Conservation (phyloP, 2,329 filamentous ascomycete genomes). For the Beauveria caledonica region DNA sequence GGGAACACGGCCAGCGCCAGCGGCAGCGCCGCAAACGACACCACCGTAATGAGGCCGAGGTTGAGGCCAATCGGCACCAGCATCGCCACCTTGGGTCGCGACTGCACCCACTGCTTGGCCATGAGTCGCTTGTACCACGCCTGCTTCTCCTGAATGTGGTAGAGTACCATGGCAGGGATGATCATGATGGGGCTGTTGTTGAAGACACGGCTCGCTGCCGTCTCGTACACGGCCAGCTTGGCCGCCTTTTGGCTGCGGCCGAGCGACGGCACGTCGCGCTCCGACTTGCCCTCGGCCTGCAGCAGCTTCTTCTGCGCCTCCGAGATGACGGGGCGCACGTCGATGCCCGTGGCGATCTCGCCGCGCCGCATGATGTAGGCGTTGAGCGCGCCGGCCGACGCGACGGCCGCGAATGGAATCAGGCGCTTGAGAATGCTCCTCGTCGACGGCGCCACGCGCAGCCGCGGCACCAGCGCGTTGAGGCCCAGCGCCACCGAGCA, state of each 20-base stretch:
- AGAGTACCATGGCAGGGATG: conserved; percentile 76
- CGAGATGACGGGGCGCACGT: conserved; percentile 77
- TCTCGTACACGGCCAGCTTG: conserved; percentile 83
- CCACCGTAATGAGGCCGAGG: conserved; percentile 75
- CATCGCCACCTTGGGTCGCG: conserved; percentile 56
- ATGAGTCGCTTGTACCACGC: conserved; percentile 30
- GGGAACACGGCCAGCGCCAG: conserved; percentile 88
- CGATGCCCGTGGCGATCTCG: conserved; percentile 88
- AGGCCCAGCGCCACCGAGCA: conserved; percentile 90
- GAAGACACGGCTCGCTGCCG: conserved; percentile 80
- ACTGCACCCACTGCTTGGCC: conserved; percentile 70
- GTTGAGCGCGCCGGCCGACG: conserved; percentile 83
- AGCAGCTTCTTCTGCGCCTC: conserved; percentile 57
- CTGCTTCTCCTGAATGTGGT: conserved; percentile 60
- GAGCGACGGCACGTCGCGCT: conserved; percentile 59
- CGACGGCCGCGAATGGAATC: conserved; percentile 92
- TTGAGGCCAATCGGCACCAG: conserved; percentile 66
- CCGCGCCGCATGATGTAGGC: conserved; percentile 97
- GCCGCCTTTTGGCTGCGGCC: conserved; percentile 87
- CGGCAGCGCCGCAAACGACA: conserved; percentile 81
- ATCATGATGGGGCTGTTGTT: conserved; percentile 98
- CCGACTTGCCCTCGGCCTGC: conserved; percentile 48
- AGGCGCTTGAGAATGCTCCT: conserved; percentile 73
- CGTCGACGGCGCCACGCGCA: conserved; percentile 71
- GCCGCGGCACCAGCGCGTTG: conserved; percentile 78